These are phyloP conservation scores for Microdochium bolleyi DNA, from an alignment of 2,329 filamentous ascomycete genomes.

Conservation along the genomic window DNA sequence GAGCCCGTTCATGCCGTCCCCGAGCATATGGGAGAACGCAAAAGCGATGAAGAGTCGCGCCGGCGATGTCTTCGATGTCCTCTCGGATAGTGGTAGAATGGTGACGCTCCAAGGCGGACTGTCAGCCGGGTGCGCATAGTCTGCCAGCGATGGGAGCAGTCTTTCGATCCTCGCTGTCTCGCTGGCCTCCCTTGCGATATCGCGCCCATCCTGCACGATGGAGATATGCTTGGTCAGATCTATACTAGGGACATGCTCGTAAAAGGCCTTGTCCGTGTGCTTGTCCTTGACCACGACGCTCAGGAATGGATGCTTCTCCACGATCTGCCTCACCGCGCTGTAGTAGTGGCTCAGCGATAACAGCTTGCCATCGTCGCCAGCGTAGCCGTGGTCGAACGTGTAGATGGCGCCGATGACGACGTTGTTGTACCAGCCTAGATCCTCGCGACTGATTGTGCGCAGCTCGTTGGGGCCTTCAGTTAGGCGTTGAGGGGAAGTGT, in stretches of 20 bases:
- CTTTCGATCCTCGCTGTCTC: conserved; percentile 12
- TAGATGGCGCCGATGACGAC: conserved; percentile 28
- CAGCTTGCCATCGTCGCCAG: conserved; percentile 5
- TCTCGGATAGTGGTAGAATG: conserved; percentile 18
- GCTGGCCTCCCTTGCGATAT: neutral
- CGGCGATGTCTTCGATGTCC: neutral
- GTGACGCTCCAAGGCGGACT: conserved; percentile 34
- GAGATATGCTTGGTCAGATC: conserved; percentile 30
- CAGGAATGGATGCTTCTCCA: conserved; percentile 27
- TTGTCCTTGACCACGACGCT: conserved; percentile 23
- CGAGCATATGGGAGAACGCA: conserved; percentile 31
- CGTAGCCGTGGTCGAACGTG: conserved; percentile 5
- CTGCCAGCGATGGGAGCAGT: conserved; percentile 19
- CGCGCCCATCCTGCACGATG: conserved; percentile 9
- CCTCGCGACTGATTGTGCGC: conserved; percentile 29
- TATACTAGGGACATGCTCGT: conserved; percentile 18
- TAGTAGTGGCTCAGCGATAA: conserved; percentile 15
- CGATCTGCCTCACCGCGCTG: conserved; percentile 24
- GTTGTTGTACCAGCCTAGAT: conserved; percentile 28
- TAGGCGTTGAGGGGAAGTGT: too few species aligned
- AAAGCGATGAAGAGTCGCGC: conserved; percentile 27
- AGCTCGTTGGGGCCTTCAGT: conserved; percentile 20
- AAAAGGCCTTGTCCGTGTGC: conserved; percentile 26
- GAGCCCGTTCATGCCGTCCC: conserved; percentile 31
- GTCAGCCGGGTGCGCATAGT: conserved; percentile 17